These are phyloP conservation scores for Hyaloscypha hepaticicola DNA, from an alignment of 495 filamentous ascomycete species.

Conservation along the genomic window DNA sequence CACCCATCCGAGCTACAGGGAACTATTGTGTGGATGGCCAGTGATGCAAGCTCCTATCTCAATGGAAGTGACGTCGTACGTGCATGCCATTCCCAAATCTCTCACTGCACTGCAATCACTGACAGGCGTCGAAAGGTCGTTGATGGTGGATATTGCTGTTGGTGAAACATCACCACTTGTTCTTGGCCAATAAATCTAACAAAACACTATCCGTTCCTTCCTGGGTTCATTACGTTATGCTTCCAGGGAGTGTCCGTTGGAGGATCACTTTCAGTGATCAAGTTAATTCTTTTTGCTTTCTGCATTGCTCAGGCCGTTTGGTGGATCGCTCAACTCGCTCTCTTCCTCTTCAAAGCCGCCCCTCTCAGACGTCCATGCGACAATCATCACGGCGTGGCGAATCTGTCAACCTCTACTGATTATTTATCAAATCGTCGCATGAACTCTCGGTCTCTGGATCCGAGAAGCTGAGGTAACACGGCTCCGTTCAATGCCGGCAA, in stretches of 20 bases:
- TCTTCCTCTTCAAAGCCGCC: background rate
- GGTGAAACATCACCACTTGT: slow-evolving; percentile 10
- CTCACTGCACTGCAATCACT: background rate
- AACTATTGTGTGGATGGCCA: slow-evolving; percentile 35
- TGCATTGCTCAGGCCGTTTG: background rate
- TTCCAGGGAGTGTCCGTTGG: no score
- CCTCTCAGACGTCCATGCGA: background rate
- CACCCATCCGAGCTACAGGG: slow-evolving; percentile 35
- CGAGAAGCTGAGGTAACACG: background rate
- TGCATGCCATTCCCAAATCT: background rate
- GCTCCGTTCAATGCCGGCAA: background rate
- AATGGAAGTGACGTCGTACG: slow-evolving; percentile 28
- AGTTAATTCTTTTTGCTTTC: background rate
- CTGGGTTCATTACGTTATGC: background rate
- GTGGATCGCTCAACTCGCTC: background rate
- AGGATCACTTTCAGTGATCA: no score
- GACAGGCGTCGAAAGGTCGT: slow-evolving; percentile 14
- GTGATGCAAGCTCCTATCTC: slow-evolving; percentile 27
- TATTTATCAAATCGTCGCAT: slow-evolving; percentile 1
- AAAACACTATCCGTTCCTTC: background rate
- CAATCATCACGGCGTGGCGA: background rate
- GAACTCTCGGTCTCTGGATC: background rate
- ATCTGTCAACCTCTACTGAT: background rate
- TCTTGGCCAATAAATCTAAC: no score
- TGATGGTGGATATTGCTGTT: slow-evolving; percentile 25